These are phyloP conservation scores for Tricholoma matsutake DNA, from an alignment of 768 basidiomycete genomes.

Conservation along the genomic window DNA sequence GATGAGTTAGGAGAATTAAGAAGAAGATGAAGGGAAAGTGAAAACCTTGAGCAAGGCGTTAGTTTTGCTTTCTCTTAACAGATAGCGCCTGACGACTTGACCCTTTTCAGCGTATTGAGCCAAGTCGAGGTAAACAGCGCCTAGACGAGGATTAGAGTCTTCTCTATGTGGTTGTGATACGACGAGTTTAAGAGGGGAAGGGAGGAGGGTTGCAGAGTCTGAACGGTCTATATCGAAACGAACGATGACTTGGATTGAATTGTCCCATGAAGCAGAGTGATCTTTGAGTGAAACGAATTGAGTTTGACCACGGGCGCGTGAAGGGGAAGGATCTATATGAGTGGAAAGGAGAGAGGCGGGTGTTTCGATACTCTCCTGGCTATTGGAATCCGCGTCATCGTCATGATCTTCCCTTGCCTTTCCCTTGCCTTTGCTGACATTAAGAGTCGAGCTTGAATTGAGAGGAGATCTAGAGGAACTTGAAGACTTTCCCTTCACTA, in stretches of 20 bases:
- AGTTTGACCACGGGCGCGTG: slow-evolving; percentile 56
- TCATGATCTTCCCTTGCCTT: slow-evolving; percentile 13
- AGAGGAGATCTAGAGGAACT: slow-evolving; percentile 11
- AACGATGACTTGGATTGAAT: slow-evolving; percentile 52
- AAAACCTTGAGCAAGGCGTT: slow-evolving; percentile 74
- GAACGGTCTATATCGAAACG: slow-evolving; percentile 55
- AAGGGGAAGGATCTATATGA: neutral
- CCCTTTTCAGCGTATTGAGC: slow-evolving; percentile 70
- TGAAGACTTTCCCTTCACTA: slow-evolving; percentile 29
- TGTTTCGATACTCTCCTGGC: slow-evolving; percentile 5
- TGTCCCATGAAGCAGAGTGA: slow-evolving; percentile 63
- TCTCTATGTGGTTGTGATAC: slow-evolving; percentile 18
- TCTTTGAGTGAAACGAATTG: slow-evolving; percentile 56
- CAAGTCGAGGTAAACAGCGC: slow-evolving; percentile 65
- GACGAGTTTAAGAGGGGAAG: neutral
- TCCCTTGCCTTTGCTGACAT: slow-evolving; percentile 10
- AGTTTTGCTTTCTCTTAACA: slow-evolving; percentile 70
- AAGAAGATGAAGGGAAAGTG: neutral
- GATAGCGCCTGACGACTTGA: slow-evolving; percentile 58
- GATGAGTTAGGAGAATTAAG: neutral
- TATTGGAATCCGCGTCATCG: slow-evolving; percentile 10
- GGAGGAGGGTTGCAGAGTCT: slow-evolving; percentile 22
- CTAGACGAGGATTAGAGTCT: slow-evolving; percentile 50
- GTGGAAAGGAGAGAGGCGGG: slow-evolving; percentile 10
- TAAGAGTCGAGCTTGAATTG: slow-evolving; percentile 1